A percentile compares a stretch with the other conserved stretches of the same genome.
These are phyloP conservation scores for Nannochloropsis salina DNA, from an alignment of 108 stramenopile species.

Conservation along the genomic window DNA sequence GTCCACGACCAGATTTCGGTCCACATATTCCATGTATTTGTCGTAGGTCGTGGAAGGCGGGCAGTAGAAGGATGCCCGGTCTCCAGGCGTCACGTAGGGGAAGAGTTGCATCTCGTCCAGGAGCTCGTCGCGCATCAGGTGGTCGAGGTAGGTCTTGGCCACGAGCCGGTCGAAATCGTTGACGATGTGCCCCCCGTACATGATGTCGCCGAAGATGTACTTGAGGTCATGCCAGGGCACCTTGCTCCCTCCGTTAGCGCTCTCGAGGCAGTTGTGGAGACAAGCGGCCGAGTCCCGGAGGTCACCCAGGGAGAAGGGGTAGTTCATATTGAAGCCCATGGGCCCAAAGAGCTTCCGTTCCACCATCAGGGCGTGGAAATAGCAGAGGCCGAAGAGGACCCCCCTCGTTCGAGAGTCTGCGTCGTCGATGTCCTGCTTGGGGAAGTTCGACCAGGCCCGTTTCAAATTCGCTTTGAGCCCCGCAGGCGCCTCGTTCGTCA, in stretches of 20 bases:
- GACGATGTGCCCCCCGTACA: conserved; percentile 89
- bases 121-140: conserved; percentile 84
- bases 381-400: conserved; percentile 80
- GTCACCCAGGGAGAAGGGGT: conserved; percentile 83
- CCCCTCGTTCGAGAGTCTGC: conserved; percentile 74
- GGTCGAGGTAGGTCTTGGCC: conserved; percentile 74
- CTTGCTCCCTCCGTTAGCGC: conserved; percentile 69
- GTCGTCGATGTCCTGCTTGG: conserved; percentile 74
- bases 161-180: conserved; percentile 89
- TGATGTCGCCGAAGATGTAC: conserved; percentile 87
- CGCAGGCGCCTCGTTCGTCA: conserved; percentile 84
- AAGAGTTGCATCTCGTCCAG: conserved; percentile 83
- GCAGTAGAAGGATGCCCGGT: conserved; percentile 70
- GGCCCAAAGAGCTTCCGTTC: conserved; percentile 86
- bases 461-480: conserved; percentile 84
- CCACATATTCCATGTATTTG: conserved; percentile 80
- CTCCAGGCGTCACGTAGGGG: conserved; percentile 77
- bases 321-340: conserved; percentile 90
- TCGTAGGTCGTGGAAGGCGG: conserved; percentile 72
- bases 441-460: conserved; percentile 78
- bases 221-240: conserved; percentile 85
- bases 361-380: conserved; percentile 84
- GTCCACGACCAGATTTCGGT: conserved; percentile 64
- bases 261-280: conserved; percentile 81
- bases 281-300: conserved; percentile 74